Conservation (phyloP, 1,284 basidiomycete species). For the Ceratobasidium papillatum region DNA sequence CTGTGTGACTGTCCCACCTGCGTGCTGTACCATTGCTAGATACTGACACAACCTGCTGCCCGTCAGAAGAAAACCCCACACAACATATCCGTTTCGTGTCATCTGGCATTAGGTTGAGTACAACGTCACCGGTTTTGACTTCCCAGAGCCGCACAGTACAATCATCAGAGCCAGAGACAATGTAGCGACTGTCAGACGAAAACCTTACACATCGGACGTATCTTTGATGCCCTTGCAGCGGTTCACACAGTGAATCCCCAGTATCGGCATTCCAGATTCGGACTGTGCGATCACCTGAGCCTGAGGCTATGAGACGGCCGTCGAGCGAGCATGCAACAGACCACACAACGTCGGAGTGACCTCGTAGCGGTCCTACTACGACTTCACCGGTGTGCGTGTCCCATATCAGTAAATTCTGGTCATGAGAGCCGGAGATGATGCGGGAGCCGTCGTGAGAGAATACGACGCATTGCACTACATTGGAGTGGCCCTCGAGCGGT, state of each 20-base stretch:
- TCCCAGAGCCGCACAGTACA: background rate
- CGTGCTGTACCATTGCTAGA: too few relatives aligned
- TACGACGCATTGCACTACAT: background rate
- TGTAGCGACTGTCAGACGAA: background rate
- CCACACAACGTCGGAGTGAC: background rate
- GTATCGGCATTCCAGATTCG: constrained; percentile 30
- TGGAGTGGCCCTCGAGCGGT: background rate
- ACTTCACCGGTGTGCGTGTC: background rate
- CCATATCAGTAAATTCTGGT: background rate
- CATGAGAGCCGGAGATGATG: background rate
- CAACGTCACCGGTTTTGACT: background rate
- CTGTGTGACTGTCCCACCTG: too few relatives aligned
- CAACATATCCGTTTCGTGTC: too few relatives aligned
- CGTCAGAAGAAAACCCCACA: too few relatives aligned
- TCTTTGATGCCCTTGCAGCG: background rate
- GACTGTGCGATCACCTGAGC: constrained; percentile 34
- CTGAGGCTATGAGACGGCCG: constrained; percentile 26
- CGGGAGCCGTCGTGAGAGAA: background rate
- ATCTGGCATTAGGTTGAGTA: too few relatives aligned
- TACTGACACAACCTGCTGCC: too few relatives aligned
- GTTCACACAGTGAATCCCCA: background rate
- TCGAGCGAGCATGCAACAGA: constrained; percentile 32
- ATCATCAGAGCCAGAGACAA: background rate
- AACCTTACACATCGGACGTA: background rate
- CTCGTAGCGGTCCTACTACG: background rate